phyloP scores from a whole-genome alignment of 108 stramenopile genomes.

The Thalassiosira profunda region DNA sequence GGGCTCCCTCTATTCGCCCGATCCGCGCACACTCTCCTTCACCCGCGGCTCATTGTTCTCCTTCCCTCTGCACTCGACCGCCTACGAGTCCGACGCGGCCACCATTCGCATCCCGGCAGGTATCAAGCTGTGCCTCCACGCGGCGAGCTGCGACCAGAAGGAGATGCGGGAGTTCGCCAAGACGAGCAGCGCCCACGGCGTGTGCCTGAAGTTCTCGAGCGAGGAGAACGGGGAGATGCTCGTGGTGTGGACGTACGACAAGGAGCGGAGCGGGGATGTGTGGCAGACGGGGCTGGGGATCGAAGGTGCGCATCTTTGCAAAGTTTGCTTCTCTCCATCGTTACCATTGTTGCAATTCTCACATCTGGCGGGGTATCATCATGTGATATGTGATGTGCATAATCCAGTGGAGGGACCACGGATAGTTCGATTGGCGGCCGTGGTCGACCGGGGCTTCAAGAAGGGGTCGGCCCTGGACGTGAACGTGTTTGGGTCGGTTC shows the following conservation, averaged over 20 bases:
- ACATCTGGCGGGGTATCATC: too few relatives aligned
- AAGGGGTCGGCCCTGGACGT: slow-evolving; percentile 31
- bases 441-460: slow-evolving; percentile 37
- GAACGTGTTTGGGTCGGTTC: slow-evolving; percentile 40
- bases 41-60: slow-evolving; percentile 32
- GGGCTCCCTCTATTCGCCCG: slow-evolving; percentile 19
- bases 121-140: slow-evolving; percentile 7
- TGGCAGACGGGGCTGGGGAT: slow-evolving; percentile 34
- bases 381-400: too few relatives aligned
- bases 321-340: neutral
- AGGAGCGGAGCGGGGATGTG: slow-evolving; percentile 29
- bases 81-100: slow-evolving; percentile 47
- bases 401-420: slow-evolving; percentile 45
- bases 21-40: slow-evolving; percentile 35
- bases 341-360: neutral
- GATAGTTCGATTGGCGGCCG: slow-evolving; percentile 36
- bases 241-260: slow-evolving; percentile 35
- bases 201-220: slow-evolving; percentile 34
- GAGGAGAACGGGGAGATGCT: slow-evolving; percentile 52
- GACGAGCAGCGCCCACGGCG: slow-evolving; percentile 12
- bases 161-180: slow-evolving; percentile 25
- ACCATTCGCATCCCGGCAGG: slow-evolving; percentile 36
- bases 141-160: slow-evolving; percentile 21
- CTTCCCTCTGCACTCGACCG: slow-evolving; percentile 36
- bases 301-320: slow-evolving; percentile 29